Conservation (phyloP, 176 grass and related monocot species). For the Hsuehochloa calcarea region DNA sequence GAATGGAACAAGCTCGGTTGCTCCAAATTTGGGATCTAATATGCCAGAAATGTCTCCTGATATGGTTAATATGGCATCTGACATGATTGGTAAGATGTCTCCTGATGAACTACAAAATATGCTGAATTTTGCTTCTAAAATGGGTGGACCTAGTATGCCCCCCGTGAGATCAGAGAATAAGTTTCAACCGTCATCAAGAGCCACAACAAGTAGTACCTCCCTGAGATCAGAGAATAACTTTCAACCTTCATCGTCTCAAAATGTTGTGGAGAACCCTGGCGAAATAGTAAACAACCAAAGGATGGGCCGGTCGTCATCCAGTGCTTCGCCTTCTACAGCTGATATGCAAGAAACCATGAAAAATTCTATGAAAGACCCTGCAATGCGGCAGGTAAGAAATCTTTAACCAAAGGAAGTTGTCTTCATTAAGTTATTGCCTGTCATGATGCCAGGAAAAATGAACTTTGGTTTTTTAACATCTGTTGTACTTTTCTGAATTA, state of each 20-base stretch:
- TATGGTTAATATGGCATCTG: conserved; percentile 85
- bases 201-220: conserved; percentile 4
- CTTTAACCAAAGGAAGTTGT: conserved; percentile 12
- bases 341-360: conserved; percentile 72
- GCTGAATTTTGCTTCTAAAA: conserved; percentile 62
- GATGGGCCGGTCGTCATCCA: conserved; percentile 49
- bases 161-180: conserved; percentile 33
- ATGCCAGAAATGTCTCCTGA: conserved; percentile 91
- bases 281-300: conserved; percentile 39
- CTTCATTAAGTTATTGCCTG: background rate
- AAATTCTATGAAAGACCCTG: conserved; percentile 89
- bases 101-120: conserved; percentile 87
- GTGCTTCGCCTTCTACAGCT: conserved; percentile 45
- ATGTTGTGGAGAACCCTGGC: conserved; percentile 14
- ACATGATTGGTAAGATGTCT: conserved; percentile 80
- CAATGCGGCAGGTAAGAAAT: conserved; percentile 79
- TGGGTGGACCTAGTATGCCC: conserved; percentile 50
- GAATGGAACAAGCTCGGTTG: conserved; percentile 43
- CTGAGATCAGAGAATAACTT: conserved; percentile 36
- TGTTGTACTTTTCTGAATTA: conserved; percentile 11
- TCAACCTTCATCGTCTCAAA: conserved; percentile 25
- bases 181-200: conserved; percentile 36
- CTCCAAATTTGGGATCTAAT: conserved; percentile 61
- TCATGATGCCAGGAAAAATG: background rate
- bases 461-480: conserved; percentile 22